These are phyloP conservation scores for Aspergillus spinulosporus DNA, from an alignment of 2,329 filamentous ascomycete genomes.

Conservation along the genomic window DNA sequence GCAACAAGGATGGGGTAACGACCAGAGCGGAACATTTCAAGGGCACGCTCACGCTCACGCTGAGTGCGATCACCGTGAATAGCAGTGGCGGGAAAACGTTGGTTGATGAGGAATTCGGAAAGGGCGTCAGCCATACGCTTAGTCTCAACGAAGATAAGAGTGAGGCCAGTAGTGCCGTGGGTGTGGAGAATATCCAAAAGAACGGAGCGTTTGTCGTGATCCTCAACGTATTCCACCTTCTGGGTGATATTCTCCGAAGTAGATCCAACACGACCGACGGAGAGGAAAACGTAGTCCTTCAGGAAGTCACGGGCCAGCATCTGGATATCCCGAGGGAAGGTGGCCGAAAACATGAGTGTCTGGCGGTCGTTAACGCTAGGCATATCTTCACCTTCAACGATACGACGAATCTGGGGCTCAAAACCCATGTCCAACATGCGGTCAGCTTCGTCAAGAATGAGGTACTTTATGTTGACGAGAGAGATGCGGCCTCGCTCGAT, in stretches of 20 bases:
- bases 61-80: slow-evolving; percentile 99
- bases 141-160: slow-evolving; percentile 97
- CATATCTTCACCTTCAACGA: slow-evolving; percentile 99
- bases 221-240: slow-evolving; percentile 97
- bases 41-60: slow-evolving; percentile 94
- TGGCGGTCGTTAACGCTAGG: slow-evolving; percentile 78
- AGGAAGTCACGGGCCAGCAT: slow-evolving; percentile 98
- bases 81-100: slow-evolving; percentile 95
- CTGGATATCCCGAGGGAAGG: slow-evolving; percentile 98
- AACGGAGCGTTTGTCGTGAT: slow-evolving; percentile 95
- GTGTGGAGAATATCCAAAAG: slow-evolving; percentile 97
- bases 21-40: slow-evolving; percentile 96
- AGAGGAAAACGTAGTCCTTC: slow-evolving; percentile 99
- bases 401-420: slow-evolving; percentile 98
- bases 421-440: slow-evolving; percentile 99
- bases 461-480: slow-evolving; percentile 97
- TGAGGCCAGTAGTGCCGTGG: slow-evolving; percentile 76
- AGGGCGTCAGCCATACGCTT: slow-evolving; percentile 99
- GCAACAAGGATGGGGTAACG: slow-evolving; percentile 96
- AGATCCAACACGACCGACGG: slow-evolving; percentile 95
- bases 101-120: slow-evolving; percentile 97
- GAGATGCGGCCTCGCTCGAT: slow-evolving; percentile 99
- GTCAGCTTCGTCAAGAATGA: slow-evolving; percentile 98
- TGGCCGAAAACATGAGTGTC: slow-evolving; percentile 99
- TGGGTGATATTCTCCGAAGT: slow-evolving; percentile 99